A percentile compares a stretch with the other conserved stretches of the same genome.
phyloP scores from a whole-genome alignment of 2,329 filamentous ascomycete genomes.

The Pseudogymnoascus verrucosus region DNA sequence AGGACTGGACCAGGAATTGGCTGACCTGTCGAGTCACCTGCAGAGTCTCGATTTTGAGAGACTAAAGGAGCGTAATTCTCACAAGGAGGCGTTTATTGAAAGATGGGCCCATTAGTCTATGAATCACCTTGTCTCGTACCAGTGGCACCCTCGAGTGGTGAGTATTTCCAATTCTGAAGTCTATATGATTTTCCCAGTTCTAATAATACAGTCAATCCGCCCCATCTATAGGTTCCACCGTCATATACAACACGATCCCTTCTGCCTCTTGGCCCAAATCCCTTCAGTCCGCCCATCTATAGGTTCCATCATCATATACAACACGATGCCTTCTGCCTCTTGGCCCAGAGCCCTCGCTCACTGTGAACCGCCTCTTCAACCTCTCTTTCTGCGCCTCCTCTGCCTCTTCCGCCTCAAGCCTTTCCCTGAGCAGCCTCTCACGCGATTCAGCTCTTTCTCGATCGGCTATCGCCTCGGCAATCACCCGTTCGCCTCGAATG shows the following conservation, averaged over 20 bases:
- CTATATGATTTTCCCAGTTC: constrained; percentile 1
- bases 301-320: constrained; percentile 25
- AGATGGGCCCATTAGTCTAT: constrained; percentile 29
- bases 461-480: constrained; percentile 9
- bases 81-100: constrained; percentile 41
- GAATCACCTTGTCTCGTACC: background rate
- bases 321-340: constrained; percentile 20
- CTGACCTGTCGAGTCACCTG: constrained; percentile 29
- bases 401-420: constrained; percentile 10
- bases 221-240: constrained; percentile 21
- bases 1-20: constrained; percentile 29
- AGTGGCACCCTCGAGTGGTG: background rate
- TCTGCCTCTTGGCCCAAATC: constrained; percentile 19
- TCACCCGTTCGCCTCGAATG: constrained; percentile 13
- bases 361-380: constrained; percentile 18
- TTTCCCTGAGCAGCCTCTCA: constrained; percentile 15
- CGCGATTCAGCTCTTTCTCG: background rate
- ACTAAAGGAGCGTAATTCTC: constrained; percentile 35
- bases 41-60: constrained; percentile 30
- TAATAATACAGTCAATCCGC: background rate
- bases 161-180: background rate
- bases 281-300: constrained; percentile 21
- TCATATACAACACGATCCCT: constrained; percentile 24
- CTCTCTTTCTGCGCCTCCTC: constrained; percentile 20
- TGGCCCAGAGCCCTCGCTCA: constrained; percentile 20